Evolutionary conservation across 2,329 filamentous ascomycete genomes (phyloP).

Genomic region (Hymenoscyphus linearis): DNA sequence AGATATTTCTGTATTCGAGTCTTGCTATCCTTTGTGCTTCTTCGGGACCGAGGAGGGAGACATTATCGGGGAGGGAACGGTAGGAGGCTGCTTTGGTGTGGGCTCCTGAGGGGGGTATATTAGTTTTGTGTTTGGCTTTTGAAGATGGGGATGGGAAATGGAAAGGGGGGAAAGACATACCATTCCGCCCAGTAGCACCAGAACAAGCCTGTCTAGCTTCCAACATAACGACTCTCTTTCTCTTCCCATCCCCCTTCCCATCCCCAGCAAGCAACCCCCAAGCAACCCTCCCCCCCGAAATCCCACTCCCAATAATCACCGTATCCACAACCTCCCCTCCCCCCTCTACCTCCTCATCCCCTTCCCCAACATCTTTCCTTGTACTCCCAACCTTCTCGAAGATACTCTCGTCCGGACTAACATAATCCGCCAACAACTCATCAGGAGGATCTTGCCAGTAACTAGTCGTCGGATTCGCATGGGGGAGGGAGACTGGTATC

Average conservation of each 20-base stretch:
- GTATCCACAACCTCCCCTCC: conserved; percentile 14
- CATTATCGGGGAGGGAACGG: conserved; percentile 24
- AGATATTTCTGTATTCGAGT: conserved; percentile 49
- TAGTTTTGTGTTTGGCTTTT: not conserved
- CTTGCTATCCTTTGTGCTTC: conserved; percentile 32
- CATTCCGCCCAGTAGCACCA: conserved; percentile 36
- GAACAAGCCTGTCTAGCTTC: conserved; percentile 34
- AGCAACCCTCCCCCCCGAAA: conserved; percentile 21
- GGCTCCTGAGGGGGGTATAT: conserved; percentile 23
- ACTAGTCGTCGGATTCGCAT: conserved; percentile 28
- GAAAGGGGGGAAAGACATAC: conserved; percentile 5
- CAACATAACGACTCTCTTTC: conserved; percentile 30
- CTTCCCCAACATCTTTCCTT: too few relatives aligned
- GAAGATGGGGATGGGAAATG: not conserved
- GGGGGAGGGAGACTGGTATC: conserved; percentile 28
- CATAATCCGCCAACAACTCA: conserved; percentile 26
- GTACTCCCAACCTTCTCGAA: too few relatives aligned
- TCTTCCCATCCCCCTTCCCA: conserved; percentile 1
- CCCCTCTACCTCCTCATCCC: too few relatives aligned
- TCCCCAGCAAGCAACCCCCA: conserved; percentile 24
- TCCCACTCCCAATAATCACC: conserved; percentile 24
- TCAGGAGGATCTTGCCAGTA: conserved; percentile 35
- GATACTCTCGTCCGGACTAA: conserved; percentile 23
- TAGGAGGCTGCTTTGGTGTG: conserved; percentile 32
- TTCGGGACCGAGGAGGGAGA: conserved; percentile 8